Evolutionary conservation across 1,284 basidiomycete genomes (phyloP).

Genomic region (Apiotrichum gamsii): DNA sequence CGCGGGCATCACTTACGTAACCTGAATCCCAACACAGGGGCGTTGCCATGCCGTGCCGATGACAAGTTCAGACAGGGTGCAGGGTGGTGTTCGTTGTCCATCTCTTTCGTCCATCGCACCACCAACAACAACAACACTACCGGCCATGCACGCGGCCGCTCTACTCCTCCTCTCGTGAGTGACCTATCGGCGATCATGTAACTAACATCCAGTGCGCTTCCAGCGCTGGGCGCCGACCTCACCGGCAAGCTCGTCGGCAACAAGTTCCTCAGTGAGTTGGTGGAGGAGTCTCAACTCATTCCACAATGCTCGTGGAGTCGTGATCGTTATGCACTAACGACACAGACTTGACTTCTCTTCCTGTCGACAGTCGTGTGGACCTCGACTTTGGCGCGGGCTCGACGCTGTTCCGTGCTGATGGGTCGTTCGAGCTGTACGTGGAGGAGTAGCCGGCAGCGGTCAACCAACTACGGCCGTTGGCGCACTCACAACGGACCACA

Average conservation of each 20-base stretch:
- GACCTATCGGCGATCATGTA: too few relatives aligned
- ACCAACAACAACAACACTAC: not conserved
- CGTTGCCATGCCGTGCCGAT: too few relatives aligned
- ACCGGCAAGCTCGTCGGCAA: conserved; percentile 1
- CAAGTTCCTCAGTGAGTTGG: not conserved
- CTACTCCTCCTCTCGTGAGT: conserved; percentile 4
- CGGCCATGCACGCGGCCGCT: not conserved
- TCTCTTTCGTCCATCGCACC: not conserved
- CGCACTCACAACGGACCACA: not conserved
- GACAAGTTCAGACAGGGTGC: too few relatives aligned
- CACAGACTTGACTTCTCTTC: conserved; percentile 13
- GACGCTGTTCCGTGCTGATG: conserved; percentile 31
- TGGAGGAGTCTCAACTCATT: too few relatives aligned
- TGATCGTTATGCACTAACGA: not conserved
- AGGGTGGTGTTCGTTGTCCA: too few relatives aligned
- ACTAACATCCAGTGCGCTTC: not conserved
- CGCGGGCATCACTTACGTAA: too few relatives aligned
- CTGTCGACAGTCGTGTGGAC: conserved; percentile 26
- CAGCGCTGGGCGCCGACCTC: conserved; percentile 1
- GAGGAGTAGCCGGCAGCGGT: too few relatives aligned
- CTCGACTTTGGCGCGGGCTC: conserved; percentile 26
- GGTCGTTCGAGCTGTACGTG: conserved; percentile 34
- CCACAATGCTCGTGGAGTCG: not conserved
- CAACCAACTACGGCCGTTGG: too few relatives aligned
- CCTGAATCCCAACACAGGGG: too few relatives aligned